Base-by-base conservation (phyloP, 2,329 filamentous ascomycete species). In the Alternaria triticina region DNA sequence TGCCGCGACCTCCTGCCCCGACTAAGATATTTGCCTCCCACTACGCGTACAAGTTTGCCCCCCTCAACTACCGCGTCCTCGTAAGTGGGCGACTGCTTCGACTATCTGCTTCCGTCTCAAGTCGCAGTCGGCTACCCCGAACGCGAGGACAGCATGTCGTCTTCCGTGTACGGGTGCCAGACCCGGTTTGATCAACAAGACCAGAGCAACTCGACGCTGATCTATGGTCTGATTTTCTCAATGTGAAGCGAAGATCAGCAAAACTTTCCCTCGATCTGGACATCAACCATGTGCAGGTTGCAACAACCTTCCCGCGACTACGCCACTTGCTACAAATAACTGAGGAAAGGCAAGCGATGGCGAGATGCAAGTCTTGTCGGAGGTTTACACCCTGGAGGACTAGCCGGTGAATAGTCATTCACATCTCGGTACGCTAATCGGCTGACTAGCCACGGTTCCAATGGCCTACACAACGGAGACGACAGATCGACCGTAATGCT, bases 321-420 rank as follows among this genome's bases (percentile, higher is more conserved):
- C 64, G 56, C 60, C 62, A 66, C 61, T 36, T 36, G 44, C 43
- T 22, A 36, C 44, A 55, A 15, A 46, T 33, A 45, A 22, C 30
- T 50, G 44, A 27, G 65, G 67, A 55, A 67, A 67, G 57, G 61
- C 59, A 70, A 70, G 65, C 68, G 69, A 66, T 61, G 68, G 69
- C 68, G 66, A 72, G 59, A 58, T 68, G 64, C 61, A 73, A 58
- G 68, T 62, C 65, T 67, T 71, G 66, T 74, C 70, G 71, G 40
- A 49, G 47, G 59, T 27, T 45, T 46, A 40, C 40, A 23, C 36
- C n/a, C n/a, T 54, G 46, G 22, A 44, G 51, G 59, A 54, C 59
- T 65, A 66, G 60, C 57, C 56, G 57, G 51, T 45, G 44, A 52
- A 57, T 57, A 45, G 54, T 25, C 52, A 55, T 61, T 61, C 58